Evolutionary conservation across 148 eudicot species (phyloP).

Genomic region (Fagopyrum homotropicum): DNA sequence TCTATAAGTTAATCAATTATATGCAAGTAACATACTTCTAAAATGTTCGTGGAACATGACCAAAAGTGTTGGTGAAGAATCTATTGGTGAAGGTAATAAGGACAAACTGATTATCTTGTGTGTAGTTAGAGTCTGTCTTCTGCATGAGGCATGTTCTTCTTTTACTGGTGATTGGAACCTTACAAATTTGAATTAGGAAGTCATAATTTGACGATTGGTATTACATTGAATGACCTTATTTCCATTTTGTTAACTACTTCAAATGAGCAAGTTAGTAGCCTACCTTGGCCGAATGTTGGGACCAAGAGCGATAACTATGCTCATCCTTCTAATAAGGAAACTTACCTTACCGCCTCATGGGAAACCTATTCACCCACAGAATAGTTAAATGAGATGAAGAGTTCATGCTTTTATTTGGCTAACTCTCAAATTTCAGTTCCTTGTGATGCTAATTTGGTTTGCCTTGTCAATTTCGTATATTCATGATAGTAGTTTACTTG

Average conservation of each 20-base stretch:
- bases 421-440: background rate
- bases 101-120: background rate
- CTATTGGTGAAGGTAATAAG: background rate
- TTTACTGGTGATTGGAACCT: background rate
- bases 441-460: background rate
- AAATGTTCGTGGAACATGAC: background rate
- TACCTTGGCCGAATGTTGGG: too few species aligned
- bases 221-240: too few species aligned
- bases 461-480: background rate
- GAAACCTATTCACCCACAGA: too few species aligned
- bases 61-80: background rate
- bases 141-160: background rate
- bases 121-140: background rate
- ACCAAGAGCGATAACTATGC: too few species aligned
- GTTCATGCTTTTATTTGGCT: background rate
- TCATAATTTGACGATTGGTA: background rate
- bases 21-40: background rate
- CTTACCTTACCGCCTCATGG: too few species aligned
- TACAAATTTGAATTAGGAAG: background rate
- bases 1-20: background rate
- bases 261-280: too few species aligned
- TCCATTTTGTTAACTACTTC: too few species aligned
- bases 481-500: background rate
- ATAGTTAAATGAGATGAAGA: background rate
- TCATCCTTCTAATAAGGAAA: too few species aligned